Conservation (phyloP, 2,329 filamentous ascomycete genomes). For the Fusarium tanahbumbuense region DNA sequence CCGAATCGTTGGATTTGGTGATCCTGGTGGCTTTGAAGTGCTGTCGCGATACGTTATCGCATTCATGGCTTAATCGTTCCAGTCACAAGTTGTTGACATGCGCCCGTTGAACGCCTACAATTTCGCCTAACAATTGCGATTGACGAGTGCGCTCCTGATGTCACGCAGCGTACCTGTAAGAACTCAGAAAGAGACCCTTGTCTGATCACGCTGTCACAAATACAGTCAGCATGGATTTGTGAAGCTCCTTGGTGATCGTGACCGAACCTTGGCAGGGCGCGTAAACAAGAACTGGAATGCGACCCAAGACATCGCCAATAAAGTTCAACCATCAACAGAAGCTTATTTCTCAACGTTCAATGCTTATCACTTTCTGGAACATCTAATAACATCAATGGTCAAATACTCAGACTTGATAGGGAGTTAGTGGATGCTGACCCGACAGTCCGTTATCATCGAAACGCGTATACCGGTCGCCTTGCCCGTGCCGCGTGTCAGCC, state of each 20-base stretch:
- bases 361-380: neutral
- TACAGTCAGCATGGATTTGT: neutral
- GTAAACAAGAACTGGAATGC: neutral
- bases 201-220: neutral
- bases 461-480: neutral
- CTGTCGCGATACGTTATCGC: neutral
- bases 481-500: neutral
- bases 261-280: neutral
- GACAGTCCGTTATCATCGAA: neutral
- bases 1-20: neutral
- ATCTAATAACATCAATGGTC: neutral
- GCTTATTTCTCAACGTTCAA: neutral
- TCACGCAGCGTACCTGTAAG: neutral
- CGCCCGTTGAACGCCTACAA: accelerated
- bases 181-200: neutral
- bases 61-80: neutral
- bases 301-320: neutral
- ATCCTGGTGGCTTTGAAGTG: neutral
- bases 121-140: neutral
- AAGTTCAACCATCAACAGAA: neutral
- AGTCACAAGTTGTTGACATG: accelerated
- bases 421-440: neutral
- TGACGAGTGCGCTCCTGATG: neutral
- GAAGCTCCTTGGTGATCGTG: neutral
- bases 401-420: neutral